Base-by-base conservation (phyloP, 169 alveolate genomes). In the Cryptosporidium sp. region DNA sequence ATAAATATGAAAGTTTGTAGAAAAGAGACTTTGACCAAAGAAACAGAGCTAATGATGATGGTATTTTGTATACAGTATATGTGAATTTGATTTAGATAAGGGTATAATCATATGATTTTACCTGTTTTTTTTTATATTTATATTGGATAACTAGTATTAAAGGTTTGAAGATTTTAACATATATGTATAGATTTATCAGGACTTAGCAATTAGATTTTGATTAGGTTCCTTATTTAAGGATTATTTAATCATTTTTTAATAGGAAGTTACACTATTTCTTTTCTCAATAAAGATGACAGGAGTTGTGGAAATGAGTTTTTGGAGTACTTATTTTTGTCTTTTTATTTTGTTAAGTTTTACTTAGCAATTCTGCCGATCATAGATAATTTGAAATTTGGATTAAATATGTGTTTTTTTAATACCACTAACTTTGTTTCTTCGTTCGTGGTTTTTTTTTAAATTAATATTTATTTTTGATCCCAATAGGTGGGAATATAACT, bases 21-120 rank as follows among this genome's bases (percentile, higher is more conserved):
- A 14, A 48, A 5, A 48, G 56, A 31, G 37, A 60, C 69, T 12
- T 31, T n/a, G 16, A 21, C n/a, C 58, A 39, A 29, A 8, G 35
- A 10, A 14, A 14, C 21, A 69, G 6, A 69, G 84, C 84, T 69
- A 69, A 69, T 69, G 84, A 51, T 69, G 84, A 69, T 69, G 84
- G 26, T 69, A 69, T 39, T 69, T 7, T 44, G 37, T 37, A 69
- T 69, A 69, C 58, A 45, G 44, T 69, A 69, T 69, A 69, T 42
- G 61, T 69, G 23, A 31, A 39, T n/a, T 48, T 14, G 56, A 48
- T 48, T 44, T 48, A n/a, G 56, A 48, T 48, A 21, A 48, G 56
- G 56, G 56, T 48, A 48, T 12, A 48, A 48, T 48, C 56, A 16
- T 21, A 5, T 48, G 56, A 12, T 48, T 48, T 48, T 12, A 48